Percentiles rank a stretch among this genome's conserved stretches.
Evolutionary conservation across 2,329 filamentous ascomycete genomes (phyloP).

Genomic region (Nannizzia gypsea): DNA sequence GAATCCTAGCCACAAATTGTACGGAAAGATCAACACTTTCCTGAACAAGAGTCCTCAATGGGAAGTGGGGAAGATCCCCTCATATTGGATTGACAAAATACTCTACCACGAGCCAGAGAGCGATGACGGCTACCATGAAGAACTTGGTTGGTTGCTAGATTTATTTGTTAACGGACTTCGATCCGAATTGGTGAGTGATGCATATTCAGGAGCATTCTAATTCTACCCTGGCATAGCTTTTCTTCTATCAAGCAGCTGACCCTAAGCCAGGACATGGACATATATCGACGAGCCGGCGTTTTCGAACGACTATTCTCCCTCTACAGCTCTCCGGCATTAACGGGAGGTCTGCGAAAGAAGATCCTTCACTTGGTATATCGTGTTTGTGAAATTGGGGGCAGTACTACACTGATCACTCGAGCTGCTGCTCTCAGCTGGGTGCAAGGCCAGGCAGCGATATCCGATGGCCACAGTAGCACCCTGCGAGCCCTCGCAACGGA

Average conservation of each 20-base stretch:
- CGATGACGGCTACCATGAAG: slow-evolving; percentile 60
- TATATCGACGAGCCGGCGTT: slow-evolving; percentile 46
- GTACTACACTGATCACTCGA: slow-evolving; percentile 68
- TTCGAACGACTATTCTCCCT: slow-evolving; percentile 65
- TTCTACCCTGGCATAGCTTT: no score
- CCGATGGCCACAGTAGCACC: slow-evolving; percentile 34
- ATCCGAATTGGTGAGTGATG: slow-evolving; percentile 40
- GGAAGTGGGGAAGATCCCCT: slow-evolving; percentile 47
- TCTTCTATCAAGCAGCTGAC: not conserved
- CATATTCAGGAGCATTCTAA: not conserved
- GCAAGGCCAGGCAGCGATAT: slow-evolving; percentile 45
- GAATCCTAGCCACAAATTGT: slow-evolving; percentile 70
- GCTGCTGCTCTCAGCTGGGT: slow-evolving; percentile 67
- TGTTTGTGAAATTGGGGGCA: slow-evolving; percentile 57
- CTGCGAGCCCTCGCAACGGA: slow-evolving; percentile 47
- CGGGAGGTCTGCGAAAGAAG: slow-evolving; percentile 48
- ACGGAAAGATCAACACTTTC: slow-evolving; percentile 75
- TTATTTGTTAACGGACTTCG: slow-evolving; percentile 55
- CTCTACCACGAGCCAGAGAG: slow-evolving; percentile 61
- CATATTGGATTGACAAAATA: slow-evolving; percentile 55
- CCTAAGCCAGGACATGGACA: slow-evolving; percentile 32
- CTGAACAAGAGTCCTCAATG: slow-evolving; percentile 67
- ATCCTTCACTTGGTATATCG: slow-evolving; percentile 53
- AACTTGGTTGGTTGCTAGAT: slow-evolving; percentile 62
- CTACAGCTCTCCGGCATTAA: slow-evolving; percentile 55